Percentiles rank a stretch among this genome's conserved stretches.
Evolutionary conservation across 2,329 filamentous ascomycete genomes (phyloP).

Genomic region (Nemania serpens): DNA sequence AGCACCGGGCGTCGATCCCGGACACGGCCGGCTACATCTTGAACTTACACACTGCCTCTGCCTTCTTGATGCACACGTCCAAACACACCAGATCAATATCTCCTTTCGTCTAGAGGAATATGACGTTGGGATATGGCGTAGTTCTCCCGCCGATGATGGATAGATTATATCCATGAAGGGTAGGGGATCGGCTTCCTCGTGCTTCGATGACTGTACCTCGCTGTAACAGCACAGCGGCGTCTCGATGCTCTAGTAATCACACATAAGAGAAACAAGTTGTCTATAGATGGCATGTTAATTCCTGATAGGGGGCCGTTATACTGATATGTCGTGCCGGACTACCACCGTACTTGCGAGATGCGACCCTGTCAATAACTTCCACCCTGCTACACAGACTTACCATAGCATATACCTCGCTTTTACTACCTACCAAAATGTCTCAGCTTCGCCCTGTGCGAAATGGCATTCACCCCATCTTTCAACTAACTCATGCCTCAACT

Average conservation of each 20-base stretch:
- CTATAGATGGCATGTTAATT: not conserved
- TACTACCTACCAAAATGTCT: not conserved
- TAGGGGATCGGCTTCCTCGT: not conserved
- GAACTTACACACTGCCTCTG: not conserved
- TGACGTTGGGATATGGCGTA: not conserved
- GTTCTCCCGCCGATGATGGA: not conserved
- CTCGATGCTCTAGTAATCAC: not conserved
- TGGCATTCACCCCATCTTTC: conserved; percentile 3
- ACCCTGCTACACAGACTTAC: no score
- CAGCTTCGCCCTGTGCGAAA: not conserved
- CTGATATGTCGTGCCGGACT: not conserved
- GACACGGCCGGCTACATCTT: not conserved
- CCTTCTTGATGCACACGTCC: not conserved
- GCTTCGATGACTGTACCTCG: not conserved
- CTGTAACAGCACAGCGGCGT: not conserved
- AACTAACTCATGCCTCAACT: not conserved
- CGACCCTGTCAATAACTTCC: not conserved
- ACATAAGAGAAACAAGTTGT: not conserved
- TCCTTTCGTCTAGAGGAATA: not conserved
- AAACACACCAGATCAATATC: not conserved
- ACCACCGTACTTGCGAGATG: not conserved
- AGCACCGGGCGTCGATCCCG: not conserved
- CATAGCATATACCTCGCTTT: not conserved
- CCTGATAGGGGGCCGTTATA: no score
- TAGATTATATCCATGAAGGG: not conserved